Evolutionary conservation across 768 basidiomycete genomes (phyloP).

Genomic region (Daedaleopsis sinensis): DNA sequence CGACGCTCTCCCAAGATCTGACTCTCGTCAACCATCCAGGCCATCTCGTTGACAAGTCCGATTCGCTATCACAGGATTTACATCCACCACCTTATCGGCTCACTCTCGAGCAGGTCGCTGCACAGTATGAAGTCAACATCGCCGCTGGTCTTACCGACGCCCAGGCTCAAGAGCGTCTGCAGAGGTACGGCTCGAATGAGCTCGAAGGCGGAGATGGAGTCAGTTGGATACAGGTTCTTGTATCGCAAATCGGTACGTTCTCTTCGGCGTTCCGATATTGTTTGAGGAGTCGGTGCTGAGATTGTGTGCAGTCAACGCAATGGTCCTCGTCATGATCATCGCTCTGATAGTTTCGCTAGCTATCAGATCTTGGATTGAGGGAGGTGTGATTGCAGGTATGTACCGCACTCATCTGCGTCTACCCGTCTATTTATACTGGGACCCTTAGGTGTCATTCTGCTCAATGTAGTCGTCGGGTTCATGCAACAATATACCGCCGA

Average conservation of each 20-base stretch:
- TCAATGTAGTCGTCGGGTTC: conserved; percentile 49
- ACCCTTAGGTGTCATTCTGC: conserved; percentile 38
- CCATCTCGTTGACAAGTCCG: not conserved
- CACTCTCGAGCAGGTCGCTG: not conserved
- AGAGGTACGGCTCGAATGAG: not conserved
- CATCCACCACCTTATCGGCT: not conserved
- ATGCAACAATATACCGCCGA: conserved; percentile 52
- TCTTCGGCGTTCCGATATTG: too few species aligned
- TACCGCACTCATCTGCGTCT: too few species aligned
- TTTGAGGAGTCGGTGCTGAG: not conserved
- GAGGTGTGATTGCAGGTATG: conserved; percentile 46
- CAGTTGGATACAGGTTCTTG: not conserved
- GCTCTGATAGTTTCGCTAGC: conserved; percentile 57
- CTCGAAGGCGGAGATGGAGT: conserved; percentile 2
- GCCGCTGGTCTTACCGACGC: not conserved
- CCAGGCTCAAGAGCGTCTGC: not conserved
- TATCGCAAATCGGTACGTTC: not conserved
- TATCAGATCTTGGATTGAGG: conserved; percentile 55
- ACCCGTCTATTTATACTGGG: too few species aligned
- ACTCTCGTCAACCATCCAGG: not conserved
- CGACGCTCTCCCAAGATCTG: not conserved
- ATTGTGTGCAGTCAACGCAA: conserved; percentile 40
- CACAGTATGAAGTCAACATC: not conserved
- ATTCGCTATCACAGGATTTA: not conserved
- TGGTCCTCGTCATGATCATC: conserved; percentile 34